Evolutionary conservation across 1,284 basidiomycete species (phyloP).

Genomic region (Ceraceosorus guamensis): DNA sequence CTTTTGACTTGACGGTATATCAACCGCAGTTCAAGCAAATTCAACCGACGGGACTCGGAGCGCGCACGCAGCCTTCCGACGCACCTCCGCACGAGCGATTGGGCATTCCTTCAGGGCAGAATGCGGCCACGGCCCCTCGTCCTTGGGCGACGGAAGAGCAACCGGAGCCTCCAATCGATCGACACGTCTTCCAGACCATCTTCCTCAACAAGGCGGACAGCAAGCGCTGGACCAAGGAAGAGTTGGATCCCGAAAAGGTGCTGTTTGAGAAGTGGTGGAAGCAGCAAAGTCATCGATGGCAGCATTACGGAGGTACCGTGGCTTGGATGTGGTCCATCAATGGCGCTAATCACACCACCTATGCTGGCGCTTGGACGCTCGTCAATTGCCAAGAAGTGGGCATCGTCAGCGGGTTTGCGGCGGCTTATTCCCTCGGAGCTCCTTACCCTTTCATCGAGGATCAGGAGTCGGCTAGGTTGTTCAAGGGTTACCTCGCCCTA

Average conservation of each 20-base stretch:
- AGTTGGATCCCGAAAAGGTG: slow-evolving; percentile 55
- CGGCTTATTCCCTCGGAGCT: slow-evolving; percentile 58
- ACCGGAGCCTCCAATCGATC: slow-evolving; percentile 43
- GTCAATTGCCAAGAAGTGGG: slow-evolving; percentile 59
- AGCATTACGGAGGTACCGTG: slow-evolving; percentile 56
- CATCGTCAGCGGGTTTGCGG: slow-evolving; percentile 58
- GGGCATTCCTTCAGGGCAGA: slow-evolving; percentile 12
- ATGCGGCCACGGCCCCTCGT: slow-evolving; percentile 4
- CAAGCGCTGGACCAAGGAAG: slow-evolving; percentile 55
- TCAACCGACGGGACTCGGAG: slow-evolving; percentile 20
- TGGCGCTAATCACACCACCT: slow-evolving; percentile 52
- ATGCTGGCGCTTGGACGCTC: slow-evolving; percentile 51
- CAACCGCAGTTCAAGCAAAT: slow-evolving; percentile 54
- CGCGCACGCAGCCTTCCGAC: slow-evolving; percentile 12
- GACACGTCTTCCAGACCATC: slow-evolving; percentile 63
- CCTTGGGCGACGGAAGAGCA: background rate
- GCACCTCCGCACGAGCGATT: slow-evolving; percentile 26
- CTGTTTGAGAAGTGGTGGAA: slow-evolving; percentile 61
- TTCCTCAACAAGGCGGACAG: slow-evolving; percentile 57
- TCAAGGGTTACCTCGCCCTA: slow-evolving; percentile 53
- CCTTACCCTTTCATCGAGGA: slow-evolving; percentile 51
- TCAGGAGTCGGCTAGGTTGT: slow-evolving; percentile 52
- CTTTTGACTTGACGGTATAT: slow-evolving; percentile 56
- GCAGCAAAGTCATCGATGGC: slow-evolving; percentile 59
- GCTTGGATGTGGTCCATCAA: slow-evolving; percentile 62